These are phyloP conservation scores for Pseudovirgaria hyperparasitica DNA, from an alignment of 2,329 filamentous ascomycete species.

Conservation along the genomic window DNA sequence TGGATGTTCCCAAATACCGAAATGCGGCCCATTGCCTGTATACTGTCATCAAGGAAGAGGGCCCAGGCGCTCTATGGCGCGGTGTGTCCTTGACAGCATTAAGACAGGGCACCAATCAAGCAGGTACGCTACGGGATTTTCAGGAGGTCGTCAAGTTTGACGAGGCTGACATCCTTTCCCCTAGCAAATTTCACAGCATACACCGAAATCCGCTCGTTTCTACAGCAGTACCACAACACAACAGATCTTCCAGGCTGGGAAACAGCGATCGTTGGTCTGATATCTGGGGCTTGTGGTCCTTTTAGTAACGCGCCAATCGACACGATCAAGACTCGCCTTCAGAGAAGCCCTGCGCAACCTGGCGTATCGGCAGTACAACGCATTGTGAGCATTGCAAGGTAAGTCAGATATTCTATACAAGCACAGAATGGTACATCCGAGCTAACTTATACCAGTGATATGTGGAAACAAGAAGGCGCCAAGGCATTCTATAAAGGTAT, in stretches of 20 bases:
- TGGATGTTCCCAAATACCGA: constrained; percentile 93
- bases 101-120: constrained; percentile 92
- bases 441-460: constrained; percentile 19
- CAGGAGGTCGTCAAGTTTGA: constrained; percentile 1
- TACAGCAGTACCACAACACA: constrained; percentile 62
- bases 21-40: constrained; percentile 76
- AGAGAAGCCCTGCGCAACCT: constrained; percentile 72
- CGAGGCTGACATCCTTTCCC: constrained; percentile 41
- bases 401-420: constrained; percentile 51
- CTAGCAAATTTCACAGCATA: constrained; percentile 99
- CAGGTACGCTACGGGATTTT: too few species aligned
- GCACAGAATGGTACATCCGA: neutral
- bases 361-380: constrained; percentile 70
- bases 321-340: constrained; percentile 94
- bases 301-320: constrained; percentile 96
- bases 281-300: constrained; percentile 89
- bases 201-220: constrained; percentile 72
- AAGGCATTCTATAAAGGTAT: constrained; percentile 99
- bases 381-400: constrained; percentile 59
- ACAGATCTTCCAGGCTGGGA: constrained; percentile 73
- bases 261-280: constrained; percentile 79
- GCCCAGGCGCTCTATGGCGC: constrained; percentile 74
- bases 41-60: constrained; percentile 87
- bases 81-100: constrained; percentile 89
- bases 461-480: constrained; percentile 73